Percentiles rank a stretch among this genome's conserved stretches.
Evolutionary conservation across 192 early-diverging fungal genomes (phyloP).

Genomic region (Phycomyces nitens): DNA sequence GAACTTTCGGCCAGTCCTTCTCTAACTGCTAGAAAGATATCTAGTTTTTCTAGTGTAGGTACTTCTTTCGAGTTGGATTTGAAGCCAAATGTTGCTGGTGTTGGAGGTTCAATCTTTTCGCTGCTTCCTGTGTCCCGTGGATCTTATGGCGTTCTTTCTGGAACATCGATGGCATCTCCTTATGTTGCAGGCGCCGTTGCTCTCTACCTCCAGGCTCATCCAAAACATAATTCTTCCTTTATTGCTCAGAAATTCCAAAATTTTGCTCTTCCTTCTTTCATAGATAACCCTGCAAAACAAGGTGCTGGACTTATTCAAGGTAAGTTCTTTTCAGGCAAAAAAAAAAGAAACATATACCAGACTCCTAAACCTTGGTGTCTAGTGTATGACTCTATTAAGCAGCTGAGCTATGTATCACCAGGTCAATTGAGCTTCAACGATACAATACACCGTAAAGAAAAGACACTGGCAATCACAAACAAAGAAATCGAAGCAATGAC

Average conservation of each 20-base stretch:
- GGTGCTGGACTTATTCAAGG: slow-evolving; percentile 54
- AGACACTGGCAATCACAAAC: slow-evolving; percentile 41
- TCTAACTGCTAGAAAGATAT: slow-evolving; percentile 58
- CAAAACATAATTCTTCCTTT: slow-evolving; percentile 20
- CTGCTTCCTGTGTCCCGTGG: slow-evolving; percentile 42
- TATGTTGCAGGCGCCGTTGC: slow-evolving; percentile 49
- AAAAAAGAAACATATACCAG: not conserved
- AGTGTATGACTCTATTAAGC: slow-evolving; percentile 39
- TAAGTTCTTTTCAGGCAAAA: slow-evolving; percentile 2
- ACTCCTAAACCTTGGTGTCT: not conserved
- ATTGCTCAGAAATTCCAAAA: slow-evolving; percentile 36
- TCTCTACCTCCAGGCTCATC: slow-evolving; percentile 38
- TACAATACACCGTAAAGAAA: slow-evolving; percentile 26
- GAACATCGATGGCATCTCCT: slow-evolving; percentile 63
- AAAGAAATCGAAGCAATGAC: slow-evolving; percentile 26
- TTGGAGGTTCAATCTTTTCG: slow-evolving; percentile 55
- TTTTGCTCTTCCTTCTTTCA: slow-evolving; percentile 23
- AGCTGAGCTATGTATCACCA: slow-evolving; percentile 36
- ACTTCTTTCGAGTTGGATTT: slow-evolving; percentile 61
- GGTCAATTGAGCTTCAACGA: slow-evolving; percentile 51
- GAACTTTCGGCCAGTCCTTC: slow-evolving; percentile 40
- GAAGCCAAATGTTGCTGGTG: slow-evolving; percentile 50
- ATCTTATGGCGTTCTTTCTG: slow-evolving; percentile 42
- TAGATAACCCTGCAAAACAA: slow-evolving; percentile 37
- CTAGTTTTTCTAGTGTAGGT: slow-evolving; percentile 72